Evolutionary conservation across 2,329 filamentous ascomycete species (phyloP).

Genomic region (Penicillium sp.): DNA sequence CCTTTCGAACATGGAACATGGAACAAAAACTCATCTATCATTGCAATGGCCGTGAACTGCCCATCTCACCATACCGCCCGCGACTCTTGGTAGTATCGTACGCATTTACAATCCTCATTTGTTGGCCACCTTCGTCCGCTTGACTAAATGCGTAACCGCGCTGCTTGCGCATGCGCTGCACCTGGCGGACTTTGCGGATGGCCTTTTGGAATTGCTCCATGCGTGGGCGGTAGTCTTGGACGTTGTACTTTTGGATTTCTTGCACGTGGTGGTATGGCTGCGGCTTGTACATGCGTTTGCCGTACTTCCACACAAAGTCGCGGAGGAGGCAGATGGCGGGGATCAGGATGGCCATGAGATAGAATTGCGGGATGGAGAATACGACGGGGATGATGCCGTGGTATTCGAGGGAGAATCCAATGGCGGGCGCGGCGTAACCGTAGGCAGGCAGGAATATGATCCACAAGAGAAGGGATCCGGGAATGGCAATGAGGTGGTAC

Average conservation of each 20-base stretch:
- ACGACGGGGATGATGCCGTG: constrained; percentile 76
- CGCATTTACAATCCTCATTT: constrained; percentile 90
- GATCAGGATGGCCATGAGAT: constrained; percentile 79
- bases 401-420: constrained; percentile 79
- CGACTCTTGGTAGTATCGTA: constrained; percentile 94
- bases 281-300: constrained; percentile 93
- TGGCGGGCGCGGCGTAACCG: constrained; percentile 76
- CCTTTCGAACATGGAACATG: not conserved
- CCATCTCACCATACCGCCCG: constrained; percentile 95
- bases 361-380: constrained; percentile 80
- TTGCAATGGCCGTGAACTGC: constrained; percentile 48
- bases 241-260: constrained; percentile 99
- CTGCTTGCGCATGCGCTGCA: constrained; percentile 98
- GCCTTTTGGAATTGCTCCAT: constrained; percentile 99
- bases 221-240: constrained; percentile 94
- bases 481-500: constrained; percentile 92
- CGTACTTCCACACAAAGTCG: constrained; percentile 96
- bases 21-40: not conserved
- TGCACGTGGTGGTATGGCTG: constrained; percentile 97
- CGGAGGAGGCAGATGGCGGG: constrained; percentile 77
- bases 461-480: constrained; percentile 89
- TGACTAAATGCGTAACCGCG: constrained; percentile 97
- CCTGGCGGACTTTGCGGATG: constrained; percentile 95
- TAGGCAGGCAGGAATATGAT: constrained; percentile 85
- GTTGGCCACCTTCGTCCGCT: constrained; percentile 76